These are phyloP conservation scores for Sphaerostilbella broomeana DNA, from an alignment of 2,329 filamentous ascomycete genomes.

Conservation along the genomic window DNA sequence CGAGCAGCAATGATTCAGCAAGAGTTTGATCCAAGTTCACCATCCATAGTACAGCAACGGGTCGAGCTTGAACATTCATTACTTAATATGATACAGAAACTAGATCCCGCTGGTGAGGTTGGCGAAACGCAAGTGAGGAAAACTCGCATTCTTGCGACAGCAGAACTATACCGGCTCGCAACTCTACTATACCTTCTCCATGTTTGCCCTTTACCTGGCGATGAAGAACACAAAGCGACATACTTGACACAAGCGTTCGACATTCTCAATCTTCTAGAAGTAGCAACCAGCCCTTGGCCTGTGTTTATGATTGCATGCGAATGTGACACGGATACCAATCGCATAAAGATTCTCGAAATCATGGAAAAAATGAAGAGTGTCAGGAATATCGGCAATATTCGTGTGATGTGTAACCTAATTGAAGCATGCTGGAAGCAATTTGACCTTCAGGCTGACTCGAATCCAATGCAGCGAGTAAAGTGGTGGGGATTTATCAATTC, in stretches of 20 bases:
- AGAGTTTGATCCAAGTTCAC: constrained; percentile 2
- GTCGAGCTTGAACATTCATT: constrained; percentile 13
- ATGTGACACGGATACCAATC: constrained; percentile 34
- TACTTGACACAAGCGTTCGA: constrained; percentile 31
- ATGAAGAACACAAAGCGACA: constrained; percentile 13
- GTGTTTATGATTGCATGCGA: constrained; percentile 42
- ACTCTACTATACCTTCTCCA: constrained; percentile 39
- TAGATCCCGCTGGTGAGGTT: constrained; percentile 11
- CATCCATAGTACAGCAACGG: constrained; percentile 17
- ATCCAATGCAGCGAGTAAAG: constrained; percentile 2
- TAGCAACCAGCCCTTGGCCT: constrained; percentile 44
- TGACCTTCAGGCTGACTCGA: constrained; percentile 36
- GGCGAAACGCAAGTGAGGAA: constrained; percentile 23
- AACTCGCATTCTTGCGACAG: constrained; percentile 34
- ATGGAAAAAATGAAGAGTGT: constrained; percentile 37
- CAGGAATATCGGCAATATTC: constrained; percentile 39
- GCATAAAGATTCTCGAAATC: constrained; percentile 33
- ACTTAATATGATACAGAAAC: constrained; percentile 10
- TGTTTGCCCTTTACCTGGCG: constrained; percentile 18
- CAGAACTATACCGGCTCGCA: constrained; percentile 45
- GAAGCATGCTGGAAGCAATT: constrained; percentile 40
- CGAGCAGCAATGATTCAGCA: constrained; percentile 14
- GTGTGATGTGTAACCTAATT: constrained; percentile 36
- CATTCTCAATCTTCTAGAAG: constrained; percentile 30
- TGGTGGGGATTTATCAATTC: constrained; percentile 12